Base-by-base conservation (phyloP, 352 stramenopile species). In the Blastocystis sp. region DNA sequence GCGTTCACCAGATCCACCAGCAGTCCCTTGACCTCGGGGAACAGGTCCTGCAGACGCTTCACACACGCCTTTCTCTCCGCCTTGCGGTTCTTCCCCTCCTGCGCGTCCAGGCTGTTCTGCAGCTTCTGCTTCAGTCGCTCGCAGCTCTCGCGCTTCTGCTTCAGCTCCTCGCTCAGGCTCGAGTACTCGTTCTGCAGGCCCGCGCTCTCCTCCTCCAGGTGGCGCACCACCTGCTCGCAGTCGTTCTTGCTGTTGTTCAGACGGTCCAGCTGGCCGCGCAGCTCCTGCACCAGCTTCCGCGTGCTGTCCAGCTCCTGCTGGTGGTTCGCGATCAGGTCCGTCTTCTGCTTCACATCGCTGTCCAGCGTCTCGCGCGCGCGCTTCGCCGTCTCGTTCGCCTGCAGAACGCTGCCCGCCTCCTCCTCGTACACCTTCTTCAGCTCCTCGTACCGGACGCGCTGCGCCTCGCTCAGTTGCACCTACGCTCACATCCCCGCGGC, bases 1-100 rank as follows among this genome's bases (percentile, higher is more conserved):
- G 97, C 97, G 62, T 96, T 97, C 93, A 96, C 98, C 6, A 99
- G 91, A 90, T 99, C 96, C 0, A 98, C 95, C 0, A 99, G 92
- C 24, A 97, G 94, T 1, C 97, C 97, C 35, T 94, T 93, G 39
- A 99, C 97, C 45, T 96, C 94, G 39, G 91, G 91, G 90, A 95
- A 95, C 41, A 95, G 91, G 12, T 91, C 80, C 67, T 95, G 92
- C 29, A 96, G 91, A 6, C 91, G 90, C 63, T 70, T 67, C 79
- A 95, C 93, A 21, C 91, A 91, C 69, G 91, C 91, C 16, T 45
- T 33, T 4, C 80, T 24, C 41, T 91, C 37, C 55, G 37, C 35
- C 21, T 90, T 59, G 16, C 51, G 37, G n/a, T 90, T 89, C 21
- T 16, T 31, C 35, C 65, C 51, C 55, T 90, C 85, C 26, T 90